Base-by-base conservation (phyloP, 371 early-diverging fungal genomes). In the Fennellomyces sp. region DNA sequence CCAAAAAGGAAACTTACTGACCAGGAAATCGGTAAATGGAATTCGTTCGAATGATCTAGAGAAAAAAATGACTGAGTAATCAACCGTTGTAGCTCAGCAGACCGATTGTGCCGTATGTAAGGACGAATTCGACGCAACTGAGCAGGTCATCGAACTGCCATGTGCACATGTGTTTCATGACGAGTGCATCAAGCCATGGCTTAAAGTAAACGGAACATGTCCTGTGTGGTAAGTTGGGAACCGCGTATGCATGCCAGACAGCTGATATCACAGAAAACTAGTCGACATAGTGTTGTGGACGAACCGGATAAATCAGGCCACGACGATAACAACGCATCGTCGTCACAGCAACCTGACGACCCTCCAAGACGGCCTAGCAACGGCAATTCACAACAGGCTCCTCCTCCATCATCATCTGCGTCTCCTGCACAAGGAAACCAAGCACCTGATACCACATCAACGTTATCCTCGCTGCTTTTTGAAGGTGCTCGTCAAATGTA, bases 111-210 rank as follows among this genome's bases (percentile, higher is more conserved):
- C 90, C 11, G 90, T 94, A 23, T 94, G 95, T 75, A 89, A 92
- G 69, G 93, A 92, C 30, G 87, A 87, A 49, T 93, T 90, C 74
- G 72, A 68, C 27, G n/a, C 55, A 25, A 72, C 70, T 26, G 85
- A 92, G 61, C 54, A 73, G 48, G 83, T 86, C 26, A 69, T 83
- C 51, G 61, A 74, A 54, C 73, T 97, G 53, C 91, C 91, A 4
- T 97, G 97, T 76, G 75, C 76, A 25, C 97, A 97, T 62, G 63
- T 86, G 35, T 96, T 91, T 68, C 97, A 97, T 63, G 78, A 80
- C 30, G 91, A 89, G 5, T 97, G 97, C 72, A 89, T 96, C 47
- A 89, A 90, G 51, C 88, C 88, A 45, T 97, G 97, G 97, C 85
- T 97, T 33, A 89, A 88, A 60, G 78, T 88, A 56, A 92, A 89